A percentile compares a stretch with the other conserved stretches of the same genome.
phyloP scores from a whole-genome alignment of 306 rosid species.

The Carpinus viminea region DNA sequence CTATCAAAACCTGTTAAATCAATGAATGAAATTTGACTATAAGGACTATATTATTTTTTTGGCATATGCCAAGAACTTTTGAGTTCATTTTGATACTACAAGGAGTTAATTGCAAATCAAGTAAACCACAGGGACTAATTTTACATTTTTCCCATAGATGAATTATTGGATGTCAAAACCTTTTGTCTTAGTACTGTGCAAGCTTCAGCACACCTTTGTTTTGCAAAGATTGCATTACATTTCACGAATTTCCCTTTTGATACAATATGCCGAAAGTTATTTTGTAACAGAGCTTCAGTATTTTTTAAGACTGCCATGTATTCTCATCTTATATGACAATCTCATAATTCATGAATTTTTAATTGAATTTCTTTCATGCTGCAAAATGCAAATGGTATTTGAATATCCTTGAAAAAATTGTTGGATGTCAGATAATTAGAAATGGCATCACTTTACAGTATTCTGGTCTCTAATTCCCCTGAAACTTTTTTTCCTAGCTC shows the following conservation, averaged over 20 bases:
- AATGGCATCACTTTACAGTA: background rate
- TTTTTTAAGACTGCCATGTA: background rate
- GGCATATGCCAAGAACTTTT: too few relatives aligned
- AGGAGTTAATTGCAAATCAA: too few relatives aligned
- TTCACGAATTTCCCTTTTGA: background rate
- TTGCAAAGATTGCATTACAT: background rate
- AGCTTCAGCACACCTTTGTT: background rate
- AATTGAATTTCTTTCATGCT: background rate
- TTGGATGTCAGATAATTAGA: constrained; percentile 1
- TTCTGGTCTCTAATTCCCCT: background rate
- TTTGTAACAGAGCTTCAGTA: background rate
- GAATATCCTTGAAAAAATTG: background rate
- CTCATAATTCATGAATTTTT: background rate
- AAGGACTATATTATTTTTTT: too few relatives aligned
- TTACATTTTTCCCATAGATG: too few relatives aligned
- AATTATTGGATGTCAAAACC: background rate
- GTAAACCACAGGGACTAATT: too few relatives aligned
- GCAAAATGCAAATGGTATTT: background rate
- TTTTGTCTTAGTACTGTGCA: background rate
- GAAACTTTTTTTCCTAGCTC: background rate
- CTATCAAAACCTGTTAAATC: too few relatives aligned
- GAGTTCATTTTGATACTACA: too few relatives aligned
- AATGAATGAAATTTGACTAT: too few relatives aligned
- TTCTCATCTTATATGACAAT: background rate
- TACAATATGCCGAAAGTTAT: background rate